Base-by-base conservation (phyloP, 1,139 yeast species). In the Sugiyamaella novakii region DNA sequence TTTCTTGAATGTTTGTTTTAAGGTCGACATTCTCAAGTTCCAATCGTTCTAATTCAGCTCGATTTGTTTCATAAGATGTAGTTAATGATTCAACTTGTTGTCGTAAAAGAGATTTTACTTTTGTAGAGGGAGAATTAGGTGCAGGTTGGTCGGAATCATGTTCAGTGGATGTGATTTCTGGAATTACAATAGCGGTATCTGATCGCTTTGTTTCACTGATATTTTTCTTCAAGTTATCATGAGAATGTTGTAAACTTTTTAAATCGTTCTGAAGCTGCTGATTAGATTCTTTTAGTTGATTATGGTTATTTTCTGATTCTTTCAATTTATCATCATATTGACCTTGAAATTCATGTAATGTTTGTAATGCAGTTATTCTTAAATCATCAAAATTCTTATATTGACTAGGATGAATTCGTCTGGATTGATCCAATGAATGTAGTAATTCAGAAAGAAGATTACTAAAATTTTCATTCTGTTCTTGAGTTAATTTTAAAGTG, bases 1-100 rank as follows among this genome's bases (percentile, higher is more conserved):
- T 54, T 34, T 65, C 67, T 10, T 69, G 64, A 24, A 72, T 53
- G 30, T 60, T 63, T 19, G 67, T 57, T 47, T 71, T 63, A 17
- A 74, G 57, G 22, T 65, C 67, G 2, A 58, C 62, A 35, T 60
- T 63, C 43, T 71, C 73, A 38, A 67, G 60, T 36, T 68, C 60
- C 12, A 67, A 62, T 30, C 62, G 56, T 52, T 67, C 59, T 44
- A 62, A 62, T 42, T 66, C 63, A 11, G 54, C 49, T 8, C 65
- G 50, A 46, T 60, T 61, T 18, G 58, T 47, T 35, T 60, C 65
- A 43, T 61, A 61, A 3, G 62, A 51, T 18, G 49, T 48, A 1
- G 56, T 51, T 31, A 59, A 28, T 12, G 58, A 47, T 22, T 58
- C 61, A 15, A 59, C 38, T 34, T 58, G 61, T 19, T 54, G 56